phyloP scores from a whole-genome alignment of 805 yeast genomes.

The Saccharomycopsis babjevae region DNA sequence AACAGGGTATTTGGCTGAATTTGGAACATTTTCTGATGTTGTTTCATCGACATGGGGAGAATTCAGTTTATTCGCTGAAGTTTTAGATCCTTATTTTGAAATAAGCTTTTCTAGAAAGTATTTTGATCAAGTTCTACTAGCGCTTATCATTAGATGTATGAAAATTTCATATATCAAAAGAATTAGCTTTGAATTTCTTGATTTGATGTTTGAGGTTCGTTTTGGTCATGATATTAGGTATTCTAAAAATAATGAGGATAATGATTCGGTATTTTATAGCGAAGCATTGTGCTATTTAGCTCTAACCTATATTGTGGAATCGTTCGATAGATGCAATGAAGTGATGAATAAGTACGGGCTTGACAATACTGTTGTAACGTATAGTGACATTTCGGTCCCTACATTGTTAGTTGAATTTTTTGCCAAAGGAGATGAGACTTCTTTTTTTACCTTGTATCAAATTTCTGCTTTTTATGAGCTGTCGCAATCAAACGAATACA shows the following conservation, averaged over 20 bases:
- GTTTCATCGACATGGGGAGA: background rate
- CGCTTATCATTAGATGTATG: slow-evolving; percentile 45
- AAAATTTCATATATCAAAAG: slow-evolving; percentile 46
- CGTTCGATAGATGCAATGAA: background rate
- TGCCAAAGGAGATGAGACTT: slow-evolving; percentile 4
- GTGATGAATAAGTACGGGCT: slow-evolving; percentile 2
- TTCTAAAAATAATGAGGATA: background rate
- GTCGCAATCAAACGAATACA: slow-evolving; percentile 3
- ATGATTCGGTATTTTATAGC: background rate
- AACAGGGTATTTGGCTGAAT: slow-evolving; percentile 2
- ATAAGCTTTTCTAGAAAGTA: background rate
- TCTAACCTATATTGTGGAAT: slow-evolving; percentile 2
- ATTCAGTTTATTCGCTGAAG: background rate
- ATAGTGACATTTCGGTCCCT: slow-evolving; percentile 7
- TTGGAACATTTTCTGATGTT: background rate
- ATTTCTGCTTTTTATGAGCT: slow-evolving; percentile 3
- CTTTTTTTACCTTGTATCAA: slow-evolving; percentile 10
- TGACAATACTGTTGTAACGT: background rate
- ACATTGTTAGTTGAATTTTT: slow-evolving; percentile 9
- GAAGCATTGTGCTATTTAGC: slow-evolving; percentile 5
- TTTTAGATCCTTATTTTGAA: slow-evolving; percentile 2
- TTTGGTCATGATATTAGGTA: slow-evolving; percentile 1
- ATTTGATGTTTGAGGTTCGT: slow-evolving; percentile 33
- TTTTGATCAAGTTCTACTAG: slow-evolving; percentile 37
- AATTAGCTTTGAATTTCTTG: slow-evolving; percentile 37